A percentile compares a stretch with the other conserved stretches of the same genome.
phyloP scores from a whole-genome alignment of 2,329 filamentous ascomycete species.

The Chrysoporthe deuterocubensis region DNA sequence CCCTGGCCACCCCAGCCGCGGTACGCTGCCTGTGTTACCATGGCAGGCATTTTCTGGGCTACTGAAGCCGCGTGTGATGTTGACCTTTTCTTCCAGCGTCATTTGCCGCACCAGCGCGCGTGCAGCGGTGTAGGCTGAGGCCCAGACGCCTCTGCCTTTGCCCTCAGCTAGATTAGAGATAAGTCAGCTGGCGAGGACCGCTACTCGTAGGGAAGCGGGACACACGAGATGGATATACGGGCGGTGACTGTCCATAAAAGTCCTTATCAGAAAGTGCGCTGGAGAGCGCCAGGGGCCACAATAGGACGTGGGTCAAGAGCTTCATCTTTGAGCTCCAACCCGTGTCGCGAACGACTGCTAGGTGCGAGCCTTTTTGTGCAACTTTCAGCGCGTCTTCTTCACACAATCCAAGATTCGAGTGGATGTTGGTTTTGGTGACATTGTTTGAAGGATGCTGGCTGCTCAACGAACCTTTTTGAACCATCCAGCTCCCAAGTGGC shows the following conservation, averaged over 20 bases:
- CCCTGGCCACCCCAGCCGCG: slow-evolving; percentile 50
- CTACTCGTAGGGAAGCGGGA: not conserved
- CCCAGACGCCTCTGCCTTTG: slow-evolving; percentile 50
- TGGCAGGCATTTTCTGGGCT: slow-evolving; percentile 54
- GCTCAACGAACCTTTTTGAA: not conserved
- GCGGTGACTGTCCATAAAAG: slow-evolving; percentile 28
- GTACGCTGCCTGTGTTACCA: slow-evolving; percentile 51
- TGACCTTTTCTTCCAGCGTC: slow-evolving; percentile 68
- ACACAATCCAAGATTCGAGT: not conserved
- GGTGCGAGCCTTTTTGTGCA: not conserved
- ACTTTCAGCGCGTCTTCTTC: not conserved
- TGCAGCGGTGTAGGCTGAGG: slow-evolving; percentile 61
- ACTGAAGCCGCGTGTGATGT: slow-evolving; percentile 48
- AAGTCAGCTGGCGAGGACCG: not conserved
- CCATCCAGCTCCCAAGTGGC: not conserved
- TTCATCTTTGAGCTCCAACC: slow-evolving; percentile 8
- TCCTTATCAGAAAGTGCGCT: slow-evolving; percentile 20
- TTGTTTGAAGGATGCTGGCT: not conserved
- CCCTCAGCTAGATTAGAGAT: slow-evolving; percentile 30
- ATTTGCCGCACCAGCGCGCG: slow-evolving; percentile 60
- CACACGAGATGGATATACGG: slow-evolving; percentile 32
- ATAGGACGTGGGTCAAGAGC: not conserved
- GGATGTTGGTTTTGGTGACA: not conserved
- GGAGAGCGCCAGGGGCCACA: slow-evolving; percentile 2
- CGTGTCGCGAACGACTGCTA: not conserved